A percentile compares a stretch with the other conserved stretches of the same genome.
Evolutionary conservation across 306 rosid species (phyloP).

Genomic region (Acacia melanoxylon): DNA sequence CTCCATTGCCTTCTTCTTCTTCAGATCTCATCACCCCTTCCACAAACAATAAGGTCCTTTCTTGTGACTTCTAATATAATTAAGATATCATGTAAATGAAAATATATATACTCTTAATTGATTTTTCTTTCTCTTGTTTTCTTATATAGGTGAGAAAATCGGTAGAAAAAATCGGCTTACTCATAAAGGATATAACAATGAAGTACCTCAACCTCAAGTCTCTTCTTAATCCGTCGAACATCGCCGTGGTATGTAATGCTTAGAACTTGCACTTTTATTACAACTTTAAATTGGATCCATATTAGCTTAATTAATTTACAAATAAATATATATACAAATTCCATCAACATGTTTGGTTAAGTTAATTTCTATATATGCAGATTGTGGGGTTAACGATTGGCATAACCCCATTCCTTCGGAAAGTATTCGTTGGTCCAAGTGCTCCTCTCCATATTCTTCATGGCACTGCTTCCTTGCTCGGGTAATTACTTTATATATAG

Average conservation of each 20-base stretch:
- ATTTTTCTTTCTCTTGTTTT: neutral
- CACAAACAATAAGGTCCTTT: neutral
- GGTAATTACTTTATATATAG: constrained; percentile 31
- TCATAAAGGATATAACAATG: neutral
- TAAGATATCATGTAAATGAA: neutral
- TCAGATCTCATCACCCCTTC: neutral
- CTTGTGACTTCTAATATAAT: neutral
- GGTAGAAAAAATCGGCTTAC: too few species aligned
- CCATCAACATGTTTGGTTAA: neutral
- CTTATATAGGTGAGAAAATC: neutral
- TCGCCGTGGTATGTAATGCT: constrained; percentile 27
- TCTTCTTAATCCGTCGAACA: constrained; percentile 54
- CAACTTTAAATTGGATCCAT: neutral
- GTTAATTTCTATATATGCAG: constrained; percentile 14
- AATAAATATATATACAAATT: too few species aligned
- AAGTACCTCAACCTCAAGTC: constrained; percentile 43
- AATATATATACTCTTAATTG: neutral
- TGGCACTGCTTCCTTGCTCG: constrained; percentile 46
- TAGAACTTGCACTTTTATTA: neutral
- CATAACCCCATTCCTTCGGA: constrained; percentile 41
- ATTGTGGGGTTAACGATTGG: constrained; percentile 49
- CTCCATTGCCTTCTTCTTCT: neutral
- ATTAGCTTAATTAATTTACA: too few species aligned
- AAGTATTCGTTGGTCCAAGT: constrained; percentile 34
- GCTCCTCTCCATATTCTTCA: constrained; percentile 60